Conservation (phyloP, 2,329 filamentous ascomycete genomes). For the Magnaporthiopsis rhizophila region DNA sequence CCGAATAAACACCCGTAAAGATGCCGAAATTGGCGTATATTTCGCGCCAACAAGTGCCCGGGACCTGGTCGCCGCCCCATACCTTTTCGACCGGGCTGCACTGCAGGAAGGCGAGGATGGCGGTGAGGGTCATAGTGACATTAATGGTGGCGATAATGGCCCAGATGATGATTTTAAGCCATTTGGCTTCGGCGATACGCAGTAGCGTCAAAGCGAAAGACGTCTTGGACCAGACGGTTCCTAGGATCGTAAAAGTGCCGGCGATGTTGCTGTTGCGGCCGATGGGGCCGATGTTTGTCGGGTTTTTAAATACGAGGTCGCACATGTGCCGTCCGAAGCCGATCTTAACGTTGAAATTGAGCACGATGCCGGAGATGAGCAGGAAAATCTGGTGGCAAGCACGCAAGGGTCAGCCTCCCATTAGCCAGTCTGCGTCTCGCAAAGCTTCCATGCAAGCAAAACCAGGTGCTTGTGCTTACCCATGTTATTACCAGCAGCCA, state of each 20-base stretch:
- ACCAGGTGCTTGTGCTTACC: not conserved
- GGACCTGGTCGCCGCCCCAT: conserved; percentile 7
- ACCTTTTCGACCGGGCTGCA: conserved; percentile 10
- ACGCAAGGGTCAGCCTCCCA: not conserved
- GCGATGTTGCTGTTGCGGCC: conserved; percentile 9
- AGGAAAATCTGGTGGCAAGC: not conserved
- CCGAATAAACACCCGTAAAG: conserved; percentile 19
- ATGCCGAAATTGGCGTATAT: conserved; percentile 17
- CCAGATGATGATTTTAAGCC: conserved; percentile 21
- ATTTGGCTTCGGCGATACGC: conserved; percentile 18
- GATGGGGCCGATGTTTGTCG: not conserved
- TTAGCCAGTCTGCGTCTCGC: too few relatives aligned
- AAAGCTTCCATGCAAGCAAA: not conserved
- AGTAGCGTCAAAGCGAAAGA: conserved; percentile 29
- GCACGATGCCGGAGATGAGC: not conserved
- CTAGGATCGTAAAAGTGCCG: conserved; percentile 21
- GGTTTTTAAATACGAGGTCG: conserved; percentile 8
- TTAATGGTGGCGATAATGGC: conserved; percentile 24
- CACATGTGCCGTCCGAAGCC: conserved; percentile 11
- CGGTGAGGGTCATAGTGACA: conserved; percentile 18
- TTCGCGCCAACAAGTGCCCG: conserved; percentile 14
- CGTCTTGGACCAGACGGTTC: conserved; percentile 27
- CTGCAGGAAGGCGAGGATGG: conserved; percentile 10
- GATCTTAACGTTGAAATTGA: conserved; percentile 6
- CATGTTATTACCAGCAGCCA: conserved; percentile 1